Evolutionary conservation across 1,139 yeast genomes (phyloP).

Genomic region (Protomyces arabidopsidicola): DNA sequence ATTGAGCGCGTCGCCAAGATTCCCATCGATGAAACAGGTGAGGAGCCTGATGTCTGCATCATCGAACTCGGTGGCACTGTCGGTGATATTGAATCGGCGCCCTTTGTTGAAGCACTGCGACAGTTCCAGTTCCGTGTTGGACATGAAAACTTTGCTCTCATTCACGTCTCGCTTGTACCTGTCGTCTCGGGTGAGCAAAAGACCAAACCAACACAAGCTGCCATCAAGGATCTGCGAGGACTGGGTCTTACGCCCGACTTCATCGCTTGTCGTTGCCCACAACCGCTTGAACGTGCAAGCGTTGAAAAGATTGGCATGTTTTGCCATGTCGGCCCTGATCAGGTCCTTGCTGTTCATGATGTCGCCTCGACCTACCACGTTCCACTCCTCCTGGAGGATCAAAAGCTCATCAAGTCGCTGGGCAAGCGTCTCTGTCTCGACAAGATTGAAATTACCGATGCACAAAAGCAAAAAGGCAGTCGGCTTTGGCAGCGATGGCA

Average conservation of each 20-base stretch:
- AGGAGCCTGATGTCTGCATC: constrained; percentile 86
- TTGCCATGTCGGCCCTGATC: constrained; percentile 97
- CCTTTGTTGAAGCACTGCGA: constrained; percentile 96
- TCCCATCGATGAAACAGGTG: constrained; percentile 89
- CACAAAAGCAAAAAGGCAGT: constrained; percentile 60
- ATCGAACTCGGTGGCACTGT: constrained; percentile 98
- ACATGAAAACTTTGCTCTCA: constrained; percentile 83
- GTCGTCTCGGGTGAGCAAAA: constrained; percentile 98
- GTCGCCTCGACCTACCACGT: constrained; percentile 97
- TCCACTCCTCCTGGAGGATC: constrained; percentile 83
- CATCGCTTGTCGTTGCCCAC: constrained; percentile 96
- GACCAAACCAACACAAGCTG: constrained; percentile 99
- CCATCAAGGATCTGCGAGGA: constrained; percentile 91
- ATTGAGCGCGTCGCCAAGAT: constrained; percentile 84
- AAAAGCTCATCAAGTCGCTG: constrained; percentile 73
- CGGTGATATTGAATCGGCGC: constrained; percentile 98
- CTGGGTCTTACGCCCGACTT: constrained; percentile 92
- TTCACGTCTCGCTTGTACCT: constrained; percentile 94
- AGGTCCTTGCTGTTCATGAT: constrained; percentile 94
- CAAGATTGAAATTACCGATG: constrained; percentile 50
- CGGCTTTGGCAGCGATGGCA: constrained; percentile 73
- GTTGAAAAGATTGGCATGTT: constrained; percentile 96
- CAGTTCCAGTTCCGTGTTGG: constrained; percentile 98
- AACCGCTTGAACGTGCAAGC: constrained; percentile 72
- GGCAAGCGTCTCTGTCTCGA: constrained; percentile 61